These are phyloP conservation scores for Candida vaughaniae DNA, from an alignment of 805 yeast genomes.

Conservation along the genomic window DNA sequence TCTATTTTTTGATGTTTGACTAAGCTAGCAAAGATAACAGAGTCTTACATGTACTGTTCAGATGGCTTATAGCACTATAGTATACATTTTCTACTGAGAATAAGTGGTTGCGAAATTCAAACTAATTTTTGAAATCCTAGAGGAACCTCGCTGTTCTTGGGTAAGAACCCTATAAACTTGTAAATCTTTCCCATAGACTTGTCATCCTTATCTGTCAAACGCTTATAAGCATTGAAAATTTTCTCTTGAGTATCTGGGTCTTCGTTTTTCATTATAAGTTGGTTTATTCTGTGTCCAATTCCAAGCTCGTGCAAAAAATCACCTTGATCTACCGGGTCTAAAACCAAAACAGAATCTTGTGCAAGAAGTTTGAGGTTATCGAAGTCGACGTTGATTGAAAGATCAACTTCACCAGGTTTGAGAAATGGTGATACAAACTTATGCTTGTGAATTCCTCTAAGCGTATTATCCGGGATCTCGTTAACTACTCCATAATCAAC, in stretches of 20 bases:
- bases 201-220: conserved; percentile 61
- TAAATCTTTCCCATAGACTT: conserved; percentile 75
- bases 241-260: conserved; percentile 48
- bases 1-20: too few species aligned
- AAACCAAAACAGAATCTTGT: conserved; percentile 17
- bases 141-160: conserved; percentile 41
- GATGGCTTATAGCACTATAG: too few species aligned
- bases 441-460: conserved; percentile 73
- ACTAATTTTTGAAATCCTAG: conserved; percentile 51
- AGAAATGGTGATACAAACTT: conserved; percentile 71
- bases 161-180: conserved; percentile 66
- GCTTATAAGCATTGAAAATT: conserved; percentile 54
- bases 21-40: too few species aligned
- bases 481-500: conserved; percentile 74
- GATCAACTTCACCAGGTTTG: conserved; percentile 78
- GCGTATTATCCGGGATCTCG: conserved; percentile 65
- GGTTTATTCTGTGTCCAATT: conserved; percentile 65
- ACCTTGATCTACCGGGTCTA: conserved; percentile 73
- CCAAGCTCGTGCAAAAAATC: conserved; percentile 79
- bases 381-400: conserved; percentile 84
- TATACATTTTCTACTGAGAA: neutral
- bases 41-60: too few species aligned
- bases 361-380: conserved; percentile 43
- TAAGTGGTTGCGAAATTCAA: conserved; percentile 1
- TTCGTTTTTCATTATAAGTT: conserved; percentile 45